Base-by-base conservation (phyloP, 306 rosid species). In the Rosa rugosa region DNA sequence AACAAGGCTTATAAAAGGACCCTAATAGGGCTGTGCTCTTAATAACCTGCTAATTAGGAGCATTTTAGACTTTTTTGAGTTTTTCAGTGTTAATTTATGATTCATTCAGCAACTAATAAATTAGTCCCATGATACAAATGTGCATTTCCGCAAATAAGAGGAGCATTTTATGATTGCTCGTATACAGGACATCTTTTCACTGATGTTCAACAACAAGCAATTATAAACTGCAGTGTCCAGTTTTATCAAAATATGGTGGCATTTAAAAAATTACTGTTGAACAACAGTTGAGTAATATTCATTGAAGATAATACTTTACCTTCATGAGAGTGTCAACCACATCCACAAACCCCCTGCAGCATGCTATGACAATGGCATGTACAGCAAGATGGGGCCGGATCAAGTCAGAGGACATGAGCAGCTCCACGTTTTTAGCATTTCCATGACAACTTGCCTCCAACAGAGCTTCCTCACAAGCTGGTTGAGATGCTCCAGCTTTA, bases 391-490 rank as follows among this genome's bases (percentile, higher is more conserved):
- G 90, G 78, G 95, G 95, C 78, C 97, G 84, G 83, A 94, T 83
- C 80, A 94, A 83, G 80, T 94, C 99, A 54, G 97, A 89, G 84
- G 90, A 86, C 95, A 94, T 92, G 75, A 94, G 95, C 80, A 90
- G 81, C 82, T 92, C 92, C 5, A 79, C 89, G 79, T 77, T 71
- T 81, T 80, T 84, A 53, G 95, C 97, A 71, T 82, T 90, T 63
- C 97, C 97, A 72, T 92, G 97, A 83, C 82, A 91, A 79, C 97
- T 92, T 63, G 97, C 93, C 89, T 91, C 97, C 69, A 92, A 23
- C 71, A 94, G 89, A 77, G 99, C 99, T 80, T 94, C 99, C 83
- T 94, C 99, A 80, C 97, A 94, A 66, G 99, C 97, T 72, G 93
- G 93, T 85, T 91, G 99, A 14, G 93, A 92, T 71, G 97, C 95